Percentiles rank a stretch among this genome's conserved stretches.
Evolutionary conservation across 805 yeast genomes (phyloP).

Genomic region (Vanderwaltozyma polyspora): DNA sequence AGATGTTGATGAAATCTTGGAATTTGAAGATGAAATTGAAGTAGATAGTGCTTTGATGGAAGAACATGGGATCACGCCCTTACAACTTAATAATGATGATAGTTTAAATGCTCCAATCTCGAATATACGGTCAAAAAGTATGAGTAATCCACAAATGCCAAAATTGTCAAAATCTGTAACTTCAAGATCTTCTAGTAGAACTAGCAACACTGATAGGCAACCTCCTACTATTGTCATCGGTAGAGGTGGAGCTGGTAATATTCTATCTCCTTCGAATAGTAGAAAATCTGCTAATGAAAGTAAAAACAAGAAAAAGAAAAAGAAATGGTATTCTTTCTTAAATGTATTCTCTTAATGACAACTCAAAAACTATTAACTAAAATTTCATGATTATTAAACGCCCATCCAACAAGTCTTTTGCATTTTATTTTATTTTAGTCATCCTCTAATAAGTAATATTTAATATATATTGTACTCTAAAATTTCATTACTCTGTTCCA

Average conservation of each 20-base stretch:
- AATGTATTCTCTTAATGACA: not conserved
- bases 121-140: conserved; percentile 4
- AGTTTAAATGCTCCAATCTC: conserved; percentile 3
- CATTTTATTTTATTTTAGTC: too few species aligned
- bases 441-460: too few species aligned
- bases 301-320: conserved; percentile 5
- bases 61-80: conserved; percentile 7
- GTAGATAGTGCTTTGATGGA: conserved; percentile 1
- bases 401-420: too few species aligned
- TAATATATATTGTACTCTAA: too few species aligned
- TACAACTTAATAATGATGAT: conserved; percentile 4
- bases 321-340: conserved; percentile 2
- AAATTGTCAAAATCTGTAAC: not conserved
- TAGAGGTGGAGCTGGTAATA: conserved; percentile 29
- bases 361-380: too few species aligned
- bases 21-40: not conserved
- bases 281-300: conserved; percentile 2
- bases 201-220: too few species aligned
- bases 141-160: not conserved
- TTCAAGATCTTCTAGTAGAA: conserved; percentile 1
- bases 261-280: conserved; percentile 21
- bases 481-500: too few species aligned
- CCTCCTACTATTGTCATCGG: conserved; percentile 18
- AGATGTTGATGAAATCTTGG: conserved; percentile 44
- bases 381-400: too few species aligned